Percentiles rank a stretch among this genome's conserved stretches.
These are phyloP conservation scores for Cladophialophora immunda DNA, from an alignment of 2,329 filamentous ascomycete species.

Conservation along the genomic window DNA sequence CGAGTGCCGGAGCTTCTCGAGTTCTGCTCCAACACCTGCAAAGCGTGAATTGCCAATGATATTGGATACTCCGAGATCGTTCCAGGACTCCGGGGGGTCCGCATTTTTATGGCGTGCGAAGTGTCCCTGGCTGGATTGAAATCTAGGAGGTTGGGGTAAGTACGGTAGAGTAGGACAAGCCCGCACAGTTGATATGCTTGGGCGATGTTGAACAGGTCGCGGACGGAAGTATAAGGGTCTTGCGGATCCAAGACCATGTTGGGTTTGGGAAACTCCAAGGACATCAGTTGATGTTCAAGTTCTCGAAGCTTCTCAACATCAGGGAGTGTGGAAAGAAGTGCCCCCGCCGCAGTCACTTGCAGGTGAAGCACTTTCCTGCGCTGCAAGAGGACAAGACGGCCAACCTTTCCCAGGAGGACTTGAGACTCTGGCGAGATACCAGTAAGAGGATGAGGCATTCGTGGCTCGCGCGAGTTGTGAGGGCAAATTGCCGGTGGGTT, in stretches of 20 bases:
- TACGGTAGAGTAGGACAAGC: slow-evolving; percentile 19
- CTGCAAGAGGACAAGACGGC: slow-evolving; percentile 10
- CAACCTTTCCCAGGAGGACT: slow-evolving; percentile 20
- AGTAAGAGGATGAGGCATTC: slow-evolving; percentile 23
- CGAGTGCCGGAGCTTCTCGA: slow-evolving; percentile 19
- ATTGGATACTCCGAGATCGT: not conserved
- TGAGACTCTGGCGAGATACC: slow-evolving; percentile 22
- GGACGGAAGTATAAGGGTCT: slow-evolving; percentile 18
- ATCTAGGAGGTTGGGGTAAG: slow-evolving; percentile 16
- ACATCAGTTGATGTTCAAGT: slow-evolving; percentile 9
- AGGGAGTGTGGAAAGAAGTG: not conserved
- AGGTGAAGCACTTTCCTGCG: slow-evolving; percentile 4
- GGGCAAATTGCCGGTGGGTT: slow-evolving; percentile 10
- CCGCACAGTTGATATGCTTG: slow-evolving; percentile 15
- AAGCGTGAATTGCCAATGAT: slow-evolving; percentile 5
- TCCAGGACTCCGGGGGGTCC: no score
- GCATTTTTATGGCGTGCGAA: not conserved
- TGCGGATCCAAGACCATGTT: slow-evolving; percentile 7
- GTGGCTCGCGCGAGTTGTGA: not conserved
- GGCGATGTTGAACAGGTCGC: slow-evolving; percentile 20
- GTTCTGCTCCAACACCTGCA: slow-evolving; percentile 14
- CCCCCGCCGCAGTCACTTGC: not conserved
- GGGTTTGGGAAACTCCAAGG: slow-evolving; percentile 17
- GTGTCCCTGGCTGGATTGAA: not conserved
- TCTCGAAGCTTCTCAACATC: not conserved